Base-by-base conservation (phyloP, 176 grass and related monocot genomes). In the Coix lacrymajobi region DNA sequence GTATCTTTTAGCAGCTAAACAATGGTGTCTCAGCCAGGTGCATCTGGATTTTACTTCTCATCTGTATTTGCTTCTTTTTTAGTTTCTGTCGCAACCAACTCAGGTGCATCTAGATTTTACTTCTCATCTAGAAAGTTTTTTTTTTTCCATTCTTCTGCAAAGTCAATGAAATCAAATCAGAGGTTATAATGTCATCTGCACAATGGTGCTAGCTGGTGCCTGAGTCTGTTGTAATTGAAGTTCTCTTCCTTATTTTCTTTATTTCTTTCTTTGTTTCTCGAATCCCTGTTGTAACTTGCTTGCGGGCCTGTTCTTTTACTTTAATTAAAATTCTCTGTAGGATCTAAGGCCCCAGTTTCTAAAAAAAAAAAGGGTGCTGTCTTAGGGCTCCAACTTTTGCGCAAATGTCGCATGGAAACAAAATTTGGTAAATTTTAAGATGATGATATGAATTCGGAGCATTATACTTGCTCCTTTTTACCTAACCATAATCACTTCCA, bases 401-500 rank as follows among this genome's bases (percentile, higher is more conserved):
- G 7, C 44, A 11, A 57, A 69, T 62, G 29, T 29, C 6, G 19
- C 15, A 6, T 3, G 5, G 54, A 24, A 87, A 31, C 37, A 74
- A 86, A 77, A 63, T 31, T 30, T 30, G 16, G 17, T 40, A 22
- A 71, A 32, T 16, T 64, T 78, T 22, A 28, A 41, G 15, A 38
- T 33, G 31, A 40, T 45, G 44, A 56, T 56, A n/a, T 65, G 64
- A 43, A 11, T 44, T 79, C 60, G 25, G 58, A 58, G 48, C 76
- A 64, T 39, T 80, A 51, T 69, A 80, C 39, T 69, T 85, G n/a
- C 66, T 79, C 34, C 51, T 30, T 20, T 83, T 71, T 38, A 26
- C 2, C 30, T 75, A 31, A 69, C 17, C 75, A 58, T 79, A 46
- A 60, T 60, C 71, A 75, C 11, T 89, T 82, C 54, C 52, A 85